These are phyloP conservation scores for Leucosporidium scottii DNA, from an alignment of 768 basidiomycete species.

Conservation along the genomic window DNA sequence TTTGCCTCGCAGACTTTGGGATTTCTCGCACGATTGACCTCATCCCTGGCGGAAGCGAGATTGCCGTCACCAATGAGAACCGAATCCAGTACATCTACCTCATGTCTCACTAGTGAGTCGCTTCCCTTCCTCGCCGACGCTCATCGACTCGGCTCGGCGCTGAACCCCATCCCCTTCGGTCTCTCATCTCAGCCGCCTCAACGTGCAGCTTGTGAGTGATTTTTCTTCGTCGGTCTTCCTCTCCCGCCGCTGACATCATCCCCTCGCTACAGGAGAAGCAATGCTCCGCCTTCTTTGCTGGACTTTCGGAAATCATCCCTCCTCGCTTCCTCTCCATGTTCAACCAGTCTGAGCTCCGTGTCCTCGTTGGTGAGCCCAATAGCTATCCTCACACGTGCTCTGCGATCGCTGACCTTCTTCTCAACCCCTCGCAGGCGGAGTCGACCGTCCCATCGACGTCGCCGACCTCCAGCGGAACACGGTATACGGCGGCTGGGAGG, in stretches of 20 bases:
- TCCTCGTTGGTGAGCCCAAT: constrained; percentile 65
- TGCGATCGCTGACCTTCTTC: neutral
- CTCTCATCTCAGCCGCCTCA: constrained; percentile 50
- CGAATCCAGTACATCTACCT: constrained; percentile 81
- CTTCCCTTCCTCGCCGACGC: too few relatives aligned
- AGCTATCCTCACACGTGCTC: neutral
- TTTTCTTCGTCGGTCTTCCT: constrained; percentile 49
- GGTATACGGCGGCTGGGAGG: constrained; percentile 61
- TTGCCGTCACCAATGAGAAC: constrained; percentile 82
- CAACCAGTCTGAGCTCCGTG: constrained; percentile 80
- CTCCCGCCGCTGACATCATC: constrained; percentile 52
- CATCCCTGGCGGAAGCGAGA: constrained; percentile 69
- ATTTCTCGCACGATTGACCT: constrained; percentile 67
- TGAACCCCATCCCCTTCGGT: too few relatives aligned
- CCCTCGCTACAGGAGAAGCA: constrained; percentile 4
- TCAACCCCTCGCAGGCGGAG: constrained; percentile 25
- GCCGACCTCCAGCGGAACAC: constrained; percentile 71
- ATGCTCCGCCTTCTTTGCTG: constrained; percentile 64
- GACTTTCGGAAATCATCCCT: constrained; percentile 85
- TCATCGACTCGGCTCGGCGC: too few relatives aligned
- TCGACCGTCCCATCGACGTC: constrained; percentile 43
- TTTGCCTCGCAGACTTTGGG: constrained; percentile 61
- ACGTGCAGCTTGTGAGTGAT: constrained; percentile 65
- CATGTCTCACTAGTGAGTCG: constrained; percentile 63
- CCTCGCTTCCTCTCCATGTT: constrained; percentile 93